Conservation (phyloP, 352 stramenopile genomes). For the Globisporangium solare region DNA sequence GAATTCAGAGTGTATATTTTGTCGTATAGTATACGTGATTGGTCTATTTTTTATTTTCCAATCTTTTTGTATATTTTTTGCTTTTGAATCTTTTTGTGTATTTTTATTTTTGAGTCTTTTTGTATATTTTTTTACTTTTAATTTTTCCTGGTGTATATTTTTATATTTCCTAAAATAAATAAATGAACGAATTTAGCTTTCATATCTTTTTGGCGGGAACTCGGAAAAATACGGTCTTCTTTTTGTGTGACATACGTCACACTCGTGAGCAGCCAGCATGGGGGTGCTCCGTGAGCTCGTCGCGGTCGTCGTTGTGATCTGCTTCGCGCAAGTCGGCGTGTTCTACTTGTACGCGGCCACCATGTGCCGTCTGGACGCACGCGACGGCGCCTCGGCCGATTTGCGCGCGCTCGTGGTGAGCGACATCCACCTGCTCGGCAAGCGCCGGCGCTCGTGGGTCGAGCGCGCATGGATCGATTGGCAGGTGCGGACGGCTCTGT, state of each 20-base stretch:
- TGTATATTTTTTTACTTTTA: no score
- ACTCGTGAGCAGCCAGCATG: not conserved
- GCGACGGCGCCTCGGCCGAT: not conserved
- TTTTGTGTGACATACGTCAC: not conserved
- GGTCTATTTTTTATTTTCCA: no score
- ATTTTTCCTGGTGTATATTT: no score
- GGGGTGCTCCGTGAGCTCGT: slow-evolving; percentile 16
- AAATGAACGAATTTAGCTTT: not conserved
- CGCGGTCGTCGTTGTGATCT: slow-evolving; percentile 18
- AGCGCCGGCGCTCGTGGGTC: slow-evolving; percentile 44
- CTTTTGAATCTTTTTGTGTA: no score
- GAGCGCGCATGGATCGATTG: slow-evolving; percentile 73
- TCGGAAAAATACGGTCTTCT: not conserved
- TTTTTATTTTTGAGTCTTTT: no score
- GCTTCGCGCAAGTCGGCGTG: slow-evolving; percentile 44
- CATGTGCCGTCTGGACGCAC: slow-evolving; percentile 10
- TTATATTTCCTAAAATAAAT: no score
- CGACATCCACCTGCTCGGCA: slow-evolving; percentile 74
- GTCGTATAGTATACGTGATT: no score
- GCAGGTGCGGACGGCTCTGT: slow-evolving; percentile 27
- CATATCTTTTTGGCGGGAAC: slow-evolving; percentile 1
- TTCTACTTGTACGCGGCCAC: slow-evolving; percentile 57
- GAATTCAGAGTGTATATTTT: no score
- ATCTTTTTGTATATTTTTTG: no score
- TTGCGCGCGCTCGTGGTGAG: slow-evolving; percentile 54